Conservation (phyloP, 768 basidiomycete species). For the Candolleomyces aberdarensis region DNA sequence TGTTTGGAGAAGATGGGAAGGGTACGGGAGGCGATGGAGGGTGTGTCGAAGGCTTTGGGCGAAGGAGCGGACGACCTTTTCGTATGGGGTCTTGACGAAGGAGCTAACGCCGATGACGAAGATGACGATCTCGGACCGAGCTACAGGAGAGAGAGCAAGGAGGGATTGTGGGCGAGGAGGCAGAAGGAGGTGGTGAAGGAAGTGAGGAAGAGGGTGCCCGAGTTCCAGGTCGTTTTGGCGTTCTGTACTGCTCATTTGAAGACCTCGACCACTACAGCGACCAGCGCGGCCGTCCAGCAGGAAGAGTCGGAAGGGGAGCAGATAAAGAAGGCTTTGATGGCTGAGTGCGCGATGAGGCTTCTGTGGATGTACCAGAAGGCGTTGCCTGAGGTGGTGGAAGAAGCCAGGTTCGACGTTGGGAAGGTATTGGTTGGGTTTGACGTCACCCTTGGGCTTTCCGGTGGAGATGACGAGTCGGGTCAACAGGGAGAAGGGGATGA, state of each 20-base stretch:
- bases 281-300: constrained; percentile 1
- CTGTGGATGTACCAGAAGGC: constrained; percentile 84
- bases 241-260: constrained; percentile 60
- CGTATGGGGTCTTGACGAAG: no score
- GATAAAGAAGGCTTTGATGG: constrained; percentile 55
- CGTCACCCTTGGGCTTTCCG: constrained; percentile 4
- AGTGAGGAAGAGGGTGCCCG: constrained; percentile 73
- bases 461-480: background rate
- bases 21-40: constrained; percentile 57
- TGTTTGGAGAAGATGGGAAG: constrained; percentile 68
- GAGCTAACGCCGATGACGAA: background rate
- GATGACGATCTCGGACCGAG: background rate
- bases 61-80: constrained; percentile 25
- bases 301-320: background rate
- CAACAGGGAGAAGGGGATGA: constrained; percentile 15
- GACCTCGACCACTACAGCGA: constrained; percentile 2
- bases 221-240: constrained; percentile 81
- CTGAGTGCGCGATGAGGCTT: constrained; percentile 77
- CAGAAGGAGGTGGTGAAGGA: constrained; percentile 72
- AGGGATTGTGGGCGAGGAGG: constrained; percentile 72
- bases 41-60: constrained; percentile 27
- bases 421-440: constrained; percentile 60
- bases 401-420: constrained; percentile 83
- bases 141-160: constrained; percentile 11
- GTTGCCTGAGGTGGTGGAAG: constrained; percentile 69